These are phyloP conservation scores for Leccinum olivaceopallidum DNA, from an alignment of 768 basidiomycete species.

Conservation along the genomic window DNA sequence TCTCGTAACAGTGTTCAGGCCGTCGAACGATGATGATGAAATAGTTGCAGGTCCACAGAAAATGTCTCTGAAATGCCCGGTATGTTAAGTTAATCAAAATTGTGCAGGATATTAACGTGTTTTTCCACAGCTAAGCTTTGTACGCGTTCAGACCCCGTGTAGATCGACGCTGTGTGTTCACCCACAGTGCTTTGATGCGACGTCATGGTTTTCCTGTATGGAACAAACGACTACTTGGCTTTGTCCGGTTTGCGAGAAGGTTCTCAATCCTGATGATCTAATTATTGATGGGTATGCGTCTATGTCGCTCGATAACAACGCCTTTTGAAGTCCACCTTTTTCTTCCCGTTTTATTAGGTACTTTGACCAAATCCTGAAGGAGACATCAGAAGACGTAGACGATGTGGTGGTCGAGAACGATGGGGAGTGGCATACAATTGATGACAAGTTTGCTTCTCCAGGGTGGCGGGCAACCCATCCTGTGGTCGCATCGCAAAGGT, in stretches of 20 bases:
- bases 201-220: conserved; percentile 93
- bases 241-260: conserved; percentile 90
- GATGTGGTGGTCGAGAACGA: conserved; percentile 93
- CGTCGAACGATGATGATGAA: conserved; percentile 77
- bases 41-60: conserved; percentile 88
- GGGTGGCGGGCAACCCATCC: conserved; percentile 67
- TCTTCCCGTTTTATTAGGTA: conserved; percentile 51
- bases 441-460: conserved; percentile 78
- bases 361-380: conserved; percentile 80
- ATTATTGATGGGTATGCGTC: conserved; percentile 84
- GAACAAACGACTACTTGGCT: conserved; percentile 95
- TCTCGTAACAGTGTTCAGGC: conserved; percentile 51
- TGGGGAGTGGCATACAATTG: conserved; percentile 94
- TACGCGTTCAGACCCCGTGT: conserved; percentile 80
- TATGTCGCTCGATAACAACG: not conserved
- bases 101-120: conserved; percentile 1
- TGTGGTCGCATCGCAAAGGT: conserved; percentile 23
- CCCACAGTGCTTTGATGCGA: conserved; percentile 93
- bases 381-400: conserved; percentile 78
- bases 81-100: conserved; percentile 40
- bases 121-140: conserved; percentile 69
- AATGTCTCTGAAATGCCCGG: conserved; percentile 93
- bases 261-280: conserved; percentile 75
- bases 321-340: not conserved
- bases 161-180: conserved; percentile 89